phyloP scores from a whole-genome alignment of 345 rosid species.

The Hibiscus syriacus region DNA sequence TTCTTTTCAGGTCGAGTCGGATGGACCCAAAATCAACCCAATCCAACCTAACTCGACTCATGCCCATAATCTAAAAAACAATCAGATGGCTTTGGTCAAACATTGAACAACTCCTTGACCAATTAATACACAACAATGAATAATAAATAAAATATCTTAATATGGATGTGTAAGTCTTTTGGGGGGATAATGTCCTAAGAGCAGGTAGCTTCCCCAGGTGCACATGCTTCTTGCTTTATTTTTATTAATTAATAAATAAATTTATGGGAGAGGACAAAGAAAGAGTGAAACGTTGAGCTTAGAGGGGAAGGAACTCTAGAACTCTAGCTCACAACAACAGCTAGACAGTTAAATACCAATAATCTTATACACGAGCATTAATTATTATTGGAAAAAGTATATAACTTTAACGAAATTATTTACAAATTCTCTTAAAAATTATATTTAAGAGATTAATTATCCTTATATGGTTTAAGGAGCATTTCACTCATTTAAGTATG shows the following conservation, averaged over 20 bases:
- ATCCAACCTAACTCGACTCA: too few relatives aligned
- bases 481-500: too few relatives aligned
- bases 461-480: too few relatives aligned
- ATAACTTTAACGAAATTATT: too few relatives aligned
- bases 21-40: too few relatives aligned
- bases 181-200: background rate
- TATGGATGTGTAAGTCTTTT: background rate
- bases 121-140: background rate
- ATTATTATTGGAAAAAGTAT: too few relatives aligned
- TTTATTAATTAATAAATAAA: background rate
- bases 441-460: too few relatives aligned
- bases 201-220: background rate
- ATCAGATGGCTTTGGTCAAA: background rate
- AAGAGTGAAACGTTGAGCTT: background rate
- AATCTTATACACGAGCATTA: background rate
- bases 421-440: too few relatives aligned
- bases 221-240: background rate
- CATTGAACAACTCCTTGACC: background rate
- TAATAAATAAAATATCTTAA: background rate
- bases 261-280: background rate
- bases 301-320: background rate
- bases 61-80: background rate
- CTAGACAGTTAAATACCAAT: background rate
- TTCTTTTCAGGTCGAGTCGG: too few relatives aligned
- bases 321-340: background rate